These are phyloP conservation scores for Psilocybe sp. DNA, from an alignment of 768 basidiomycete species.

Conservation along the genomic window DNA sequence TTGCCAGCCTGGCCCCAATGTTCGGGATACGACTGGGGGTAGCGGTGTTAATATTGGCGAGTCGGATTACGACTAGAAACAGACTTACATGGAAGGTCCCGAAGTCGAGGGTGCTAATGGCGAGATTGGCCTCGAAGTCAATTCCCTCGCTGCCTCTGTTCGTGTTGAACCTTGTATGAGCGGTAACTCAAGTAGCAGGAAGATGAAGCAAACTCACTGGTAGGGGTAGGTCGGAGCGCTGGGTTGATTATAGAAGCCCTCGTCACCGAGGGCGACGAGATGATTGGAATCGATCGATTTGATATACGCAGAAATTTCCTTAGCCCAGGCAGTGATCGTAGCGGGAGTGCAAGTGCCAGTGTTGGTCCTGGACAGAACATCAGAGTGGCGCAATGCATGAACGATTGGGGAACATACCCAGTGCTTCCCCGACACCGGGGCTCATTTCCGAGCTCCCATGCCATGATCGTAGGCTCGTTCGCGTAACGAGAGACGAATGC, in stretches of 20 bases:
- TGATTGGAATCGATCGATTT: constrained; percentile 65
- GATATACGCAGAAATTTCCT: constrained; percentile 56
- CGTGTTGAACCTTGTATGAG: not conserved
- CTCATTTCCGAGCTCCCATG: constrained; percentile 42
- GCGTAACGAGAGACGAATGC: constrained; percentile 46
- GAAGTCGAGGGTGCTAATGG: constrained; percentile 58
- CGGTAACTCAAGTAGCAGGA: not conserved
- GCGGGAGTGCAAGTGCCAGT: constrained; percentile 45
- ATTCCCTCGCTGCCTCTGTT: constrained; percentile 53
- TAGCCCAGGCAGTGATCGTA: constrained; percentile 54
- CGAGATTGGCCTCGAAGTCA: constrained; percentile 59
- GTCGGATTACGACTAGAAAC: not conserved
- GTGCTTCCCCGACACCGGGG: constrained; percentile 42
- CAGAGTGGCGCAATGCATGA: not conserved
- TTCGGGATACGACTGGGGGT: constrained; percentile 28
- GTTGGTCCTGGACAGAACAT: constrained; percentile 20
- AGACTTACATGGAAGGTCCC: constrained; percentile 63
- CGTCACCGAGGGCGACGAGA: constrained; percentile 61
- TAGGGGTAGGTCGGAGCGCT: constrained; percentile 50
- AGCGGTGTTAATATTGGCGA: not conserved
- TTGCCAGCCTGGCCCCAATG: constrained; percentile 47
- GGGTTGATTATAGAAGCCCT: constrained; percentile 60
- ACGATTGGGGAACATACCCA: constrained; percentile 25
- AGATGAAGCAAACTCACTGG: constrained; percentile 35
- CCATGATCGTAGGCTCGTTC: constrained; percentile 57